phyloP scores from a whole-genome alignment of 305 asterid species.

The Fraxinus nigra region DNA sequence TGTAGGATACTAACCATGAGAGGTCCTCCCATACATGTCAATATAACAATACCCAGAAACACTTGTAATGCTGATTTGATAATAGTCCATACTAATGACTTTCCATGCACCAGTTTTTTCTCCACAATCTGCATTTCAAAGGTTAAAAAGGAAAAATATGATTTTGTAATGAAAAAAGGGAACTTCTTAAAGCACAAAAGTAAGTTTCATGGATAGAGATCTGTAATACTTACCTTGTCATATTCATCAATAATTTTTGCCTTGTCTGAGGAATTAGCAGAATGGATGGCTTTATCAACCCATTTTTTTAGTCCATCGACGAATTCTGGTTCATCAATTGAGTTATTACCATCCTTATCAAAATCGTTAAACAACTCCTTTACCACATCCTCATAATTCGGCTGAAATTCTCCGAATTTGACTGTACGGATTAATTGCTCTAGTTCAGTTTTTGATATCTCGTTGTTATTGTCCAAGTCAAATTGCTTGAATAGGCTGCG shows the following conservation, averaged over 20 bases:
- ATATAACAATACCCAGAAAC: neutral
- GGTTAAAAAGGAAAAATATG: neutral
- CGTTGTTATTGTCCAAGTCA: slow-evolving; percentile 35
- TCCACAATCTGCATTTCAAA: slow-evolving; percentile 35
- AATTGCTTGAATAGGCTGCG: slow-evolving; percentile 50
- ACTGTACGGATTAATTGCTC: slow-evolving; percentile 37
- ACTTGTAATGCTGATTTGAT: slow-evolving; percentile 6
- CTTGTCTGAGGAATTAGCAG: slow-evolving; percentile 26
- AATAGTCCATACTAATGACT: slow-evolving; percentile 22
- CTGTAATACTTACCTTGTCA: slow-evolving; percentile 33
- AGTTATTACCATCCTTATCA: slow-evolving; percentile 30
- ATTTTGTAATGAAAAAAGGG: neutral
- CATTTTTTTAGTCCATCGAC: slow-evolving; percentile 40
- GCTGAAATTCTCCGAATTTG: slow-evolving; percentile 38
- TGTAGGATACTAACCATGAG: slow-evolving; percentile 1
- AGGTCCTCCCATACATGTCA: slow-evolving; percentile 2
- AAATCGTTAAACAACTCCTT: slow-evolving; percentile 44
- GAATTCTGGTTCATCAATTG: slow-evolving; percentile 53
- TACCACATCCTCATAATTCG: slow-evolving; percentile 34
- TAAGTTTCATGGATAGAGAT: neutral
- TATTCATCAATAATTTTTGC: slow-evolving; percentile 32
- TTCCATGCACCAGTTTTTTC: slow-evolving; percentile 25
- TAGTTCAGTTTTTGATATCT: slow-evolving; percentile 40
- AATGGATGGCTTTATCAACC: slow-evolving; percentile 40
- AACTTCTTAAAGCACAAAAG: neutral